Conservation (phyloP, 2,329 filamentous ascomycete genomes). For the Diaporthe citrichinensis region DNA sequence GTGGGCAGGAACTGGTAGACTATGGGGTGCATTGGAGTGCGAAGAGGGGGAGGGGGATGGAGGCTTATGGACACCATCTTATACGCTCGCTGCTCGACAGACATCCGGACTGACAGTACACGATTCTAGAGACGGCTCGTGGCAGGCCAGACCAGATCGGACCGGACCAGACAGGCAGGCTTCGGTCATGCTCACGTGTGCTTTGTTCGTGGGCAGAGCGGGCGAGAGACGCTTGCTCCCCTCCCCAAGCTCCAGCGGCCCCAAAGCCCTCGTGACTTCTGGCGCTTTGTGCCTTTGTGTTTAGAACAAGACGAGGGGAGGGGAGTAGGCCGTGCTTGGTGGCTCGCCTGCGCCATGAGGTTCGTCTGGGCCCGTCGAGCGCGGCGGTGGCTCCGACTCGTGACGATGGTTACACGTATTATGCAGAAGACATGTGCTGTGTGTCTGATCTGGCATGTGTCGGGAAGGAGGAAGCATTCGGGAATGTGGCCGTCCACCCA, state of each 20-base stretch:
- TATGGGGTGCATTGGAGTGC: neutral
- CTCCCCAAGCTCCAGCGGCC: neutral
- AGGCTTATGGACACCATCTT: conserved; percentile 21
- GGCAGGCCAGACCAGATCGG: neutral
- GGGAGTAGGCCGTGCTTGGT: conserved; percentile 14
- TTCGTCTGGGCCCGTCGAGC: neutral
- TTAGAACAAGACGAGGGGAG: neutral
- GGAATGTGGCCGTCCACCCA: neutral
- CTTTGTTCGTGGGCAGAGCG: conserved; percentile 11
- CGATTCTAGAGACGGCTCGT: neutral
- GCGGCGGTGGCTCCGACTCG: neutral
- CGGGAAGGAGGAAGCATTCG: conserved; percentile 6
- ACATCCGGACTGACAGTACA: neutral
- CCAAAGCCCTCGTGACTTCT: conserved; percentile 15
- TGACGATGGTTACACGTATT: conserved; percentile 13
- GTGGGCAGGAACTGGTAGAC: neutral
- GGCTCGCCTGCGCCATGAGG: neutral
- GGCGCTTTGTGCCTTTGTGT: conserved; percentile 12
- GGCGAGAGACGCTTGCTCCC: conserved; percentile 2
- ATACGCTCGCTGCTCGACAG: neutral
- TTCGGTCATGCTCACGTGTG: conserved; percentile 25
- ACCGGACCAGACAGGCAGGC: neutral
- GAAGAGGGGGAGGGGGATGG: neutral
- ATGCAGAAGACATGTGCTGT: conserved; percentile 12
- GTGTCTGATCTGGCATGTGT: conserved; percentile 15